Percentiles rank a stretch among this genome's conserved stretches.
These are phyloP conservation scores for Cladosporium sp. DNA, from an alignment of 2,329 filamentous ascomycete species.

Conservation along the genomic window DNA sequence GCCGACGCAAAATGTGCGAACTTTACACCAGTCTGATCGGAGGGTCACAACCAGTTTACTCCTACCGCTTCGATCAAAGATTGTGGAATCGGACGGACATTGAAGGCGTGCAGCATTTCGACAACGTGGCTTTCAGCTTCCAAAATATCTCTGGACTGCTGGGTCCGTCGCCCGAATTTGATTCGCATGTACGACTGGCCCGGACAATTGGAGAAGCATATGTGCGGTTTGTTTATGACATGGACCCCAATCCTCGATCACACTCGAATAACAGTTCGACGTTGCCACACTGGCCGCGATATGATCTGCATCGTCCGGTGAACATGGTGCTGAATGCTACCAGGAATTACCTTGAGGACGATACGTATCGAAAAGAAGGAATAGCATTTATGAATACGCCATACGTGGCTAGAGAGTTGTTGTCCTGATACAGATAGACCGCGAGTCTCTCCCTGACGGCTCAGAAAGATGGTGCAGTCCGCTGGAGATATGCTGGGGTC, in stretches of 20 bases:
- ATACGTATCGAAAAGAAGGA: slow-evolving; percentile 46
- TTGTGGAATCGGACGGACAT: slow-evolving; percentile 39
- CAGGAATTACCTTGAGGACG: slow-evolving; percentile 42
- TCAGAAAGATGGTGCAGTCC: not conserved
- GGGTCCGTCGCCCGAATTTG: slow-evolving; percentile 39
- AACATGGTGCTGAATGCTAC: slow-evolving; percentile 48
- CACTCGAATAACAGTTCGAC: slow-evolving; percentile 15
- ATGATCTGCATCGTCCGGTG: slow-evolving; percentile 35
- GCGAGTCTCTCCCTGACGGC: not conserved
- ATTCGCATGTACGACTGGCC: slow-evolving; percentile 38
- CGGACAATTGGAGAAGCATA: slow-evolving; percentile 39
- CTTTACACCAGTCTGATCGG: slow-evolving; percentile 34
- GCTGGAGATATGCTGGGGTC: too few relatives aligned
- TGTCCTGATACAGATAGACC: not conserved
- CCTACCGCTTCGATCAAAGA: slow-evolving; percentile 50
- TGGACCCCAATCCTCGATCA: slow-evolving; percentile 40
- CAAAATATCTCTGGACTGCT: slow-evolving; percentile 48
- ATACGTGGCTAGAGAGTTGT: not conserved
- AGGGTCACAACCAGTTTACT: slow-evolving; percentile 35
- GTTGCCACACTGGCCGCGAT: slow-evolving; percentile 42
- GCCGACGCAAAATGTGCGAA: slow-evolving; percentile 44
- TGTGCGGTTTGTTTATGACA: slow-evolving; percentile 40
- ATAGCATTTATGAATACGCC: slow-evolving; percentile 41
- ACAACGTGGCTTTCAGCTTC: slow-evolving; percentile 50
- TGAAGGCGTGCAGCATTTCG: slow-evolving; percentile 45